Base-by-base conservation (phyloP, 2,329 filamentous ascomycete species). In the Pseudogymnoascus sp. region DNA sequence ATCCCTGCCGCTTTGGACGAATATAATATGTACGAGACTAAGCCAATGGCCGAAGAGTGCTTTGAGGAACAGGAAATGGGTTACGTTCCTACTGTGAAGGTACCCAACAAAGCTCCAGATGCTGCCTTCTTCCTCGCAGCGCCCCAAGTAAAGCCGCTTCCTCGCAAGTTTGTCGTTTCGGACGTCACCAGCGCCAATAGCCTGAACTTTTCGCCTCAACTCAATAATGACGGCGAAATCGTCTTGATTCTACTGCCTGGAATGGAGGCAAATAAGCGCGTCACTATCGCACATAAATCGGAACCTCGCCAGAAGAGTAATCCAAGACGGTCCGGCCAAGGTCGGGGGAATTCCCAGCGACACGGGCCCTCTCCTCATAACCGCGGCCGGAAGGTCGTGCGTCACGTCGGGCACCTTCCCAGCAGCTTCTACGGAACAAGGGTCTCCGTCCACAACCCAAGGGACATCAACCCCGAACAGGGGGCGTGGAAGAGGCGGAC, bases 31-130 rank as follows among this genome's bases (percentile, higher is more conserved):
- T 72, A 81, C 18, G 80, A 79, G 14, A 86, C 85, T 3, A 89
- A 88, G 70, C 85, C 85, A 58, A 88, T 91, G 76, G 88, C 89
- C 5, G 89, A 91, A 66, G 87, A 90, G 65, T 90, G 90, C 67
- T 93, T 93, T 67, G 89, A 91, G 71, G 88, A 91, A 70, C 88
- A 90, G 69, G 88, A 92, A 72, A 89, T 89, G 78, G 89, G 89
- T 3, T 92, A 89, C 6, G 75, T 91, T n/a, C 89, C 89, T 0
- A 80, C 83, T 21, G 85, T 92, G 23, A 83, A 82, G 62, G 76
- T 92, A n/a, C 89, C 89, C 6, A 79, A 81, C 55, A 81, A 81
- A 63, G 81, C 81, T 4, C 86, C 88, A 1, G 81, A 84, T 37
- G 80, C 82, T 37, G 83, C 85, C 14, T 90, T 87, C 86, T 79